Conservation (phyloP, 257 asterid species). For the Solanum virginianum region DNA sequence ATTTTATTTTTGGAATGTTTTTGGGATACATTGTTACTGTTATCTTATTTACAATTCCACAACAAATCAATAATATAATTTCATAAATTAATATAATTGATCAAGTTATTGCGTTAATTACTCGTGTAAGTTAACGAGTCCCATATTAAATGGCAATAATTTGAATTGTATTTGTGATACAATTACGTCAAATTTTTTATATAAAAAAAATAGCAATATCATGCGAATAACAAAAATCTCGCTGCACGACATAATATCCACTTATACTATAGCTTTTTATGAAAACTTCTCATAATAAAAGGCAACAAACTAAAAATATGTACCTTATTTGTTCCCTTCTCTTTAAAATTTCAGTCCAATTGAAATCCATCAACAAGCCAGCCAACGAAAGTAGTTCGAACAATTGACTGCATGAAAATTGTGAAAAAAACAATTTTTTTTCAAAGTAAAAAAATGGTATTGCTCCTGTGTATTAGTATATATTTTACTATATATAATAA, state of each 20-base stretch:
- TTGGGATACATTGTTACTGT: neutral
- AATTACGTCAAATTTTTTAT: neutral
- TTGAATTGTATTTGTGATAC: neutral
- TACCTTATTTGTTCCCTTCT: conserved; percentile 58
- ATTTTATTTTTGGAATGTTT: neutral
- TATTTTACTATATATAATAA: too few relatives aligned
- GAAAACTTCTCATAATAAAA: neutral
- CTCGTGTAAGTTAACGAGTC: neutral
- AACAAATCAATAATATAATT: neutral
- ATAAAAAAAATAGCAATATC: neutral
- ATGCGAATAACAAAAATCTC: neutral
- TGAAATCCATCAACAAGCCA: conserved; percentile 88
- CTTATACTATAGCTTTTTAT: neutral
- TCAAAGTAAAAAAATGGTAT: neutral
- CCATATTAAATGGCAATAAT: neutral
- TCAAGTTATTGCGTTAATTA: neutral
- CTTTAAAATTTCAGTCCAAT: conserved; percentile 83
- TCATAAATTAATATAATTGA: neutral
- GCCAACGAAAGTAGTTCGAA: conserved; percentile 86
- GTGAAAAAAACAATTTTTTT: neutral
- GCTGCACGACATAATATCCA: neutral
- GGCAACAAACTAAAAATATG: neutral
- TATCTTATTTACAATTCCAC: neutral
- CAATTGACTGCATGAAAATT: conserved; percentile 30
- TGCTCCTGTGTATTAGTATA: too few relatives aligned